Base-by-base conservation (phyloP, 768 basidiomycete species). In the Chalciporus sphaerocephalus region DNA sequence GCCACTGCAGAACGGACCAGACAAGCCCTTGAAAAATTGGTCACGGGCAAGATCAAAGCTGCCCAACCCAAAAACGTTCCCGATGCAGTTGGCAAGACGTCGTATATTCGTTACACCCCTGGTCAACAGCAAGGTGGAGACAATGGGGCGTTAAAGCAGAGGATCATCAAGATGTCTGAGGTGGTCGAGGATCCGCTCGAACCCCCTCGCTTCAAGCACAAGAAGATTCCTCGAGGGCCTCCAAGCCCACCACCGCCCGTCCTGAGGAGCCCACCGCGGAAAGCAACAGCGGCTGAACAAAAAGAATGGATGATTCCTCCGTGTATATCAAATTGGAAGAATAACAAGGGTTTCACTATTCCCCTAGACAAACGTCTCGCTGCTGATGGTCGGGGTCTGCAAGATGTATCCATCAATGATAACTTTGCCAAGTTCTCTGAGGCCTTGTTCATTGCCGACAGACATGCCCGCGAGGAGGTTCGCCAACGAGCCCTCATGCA, bases 221-320 rank as follows among this genome's bases (percentile, higher is more conserved):
- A 97, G 74, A 99, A 99, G 72, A 96, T 99, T 50, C 96, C 96
- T 9, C 74, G 92, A 59, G 96, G 94, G 4, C 94, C 94, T 11
- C 93, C 92, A 2, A 94, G 91, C 59, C 95, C 96, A 0, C 96
- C 96, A 2, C 92, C 94, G 2, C 96, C 96, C 15, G 91, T 98
- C 2, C 71, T 99, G 28, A 83, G 94, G 30, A 92, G 88, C 73
- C 96, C 96, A 10, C 96, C 96, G 6, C 77, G 96, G 44, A 94
- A 96, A 60, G 94, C 93, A 4, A 95, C 95, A 0, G 88, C 90
- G 7, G 89, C 92, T 44, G 96, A 99, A 62, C 95, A 97, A 71
- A 99, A 98, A 70, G 96, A 98, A 60, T 98, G 96, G 96, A 96
- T 97, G 93, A 97, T 99, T 46, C 96, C 96, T 15, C 96, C 96